Conservation (phyloP, 2,329 filamentous ascomycete genomes). For the Curvularia hawaiiensis region DNA sequence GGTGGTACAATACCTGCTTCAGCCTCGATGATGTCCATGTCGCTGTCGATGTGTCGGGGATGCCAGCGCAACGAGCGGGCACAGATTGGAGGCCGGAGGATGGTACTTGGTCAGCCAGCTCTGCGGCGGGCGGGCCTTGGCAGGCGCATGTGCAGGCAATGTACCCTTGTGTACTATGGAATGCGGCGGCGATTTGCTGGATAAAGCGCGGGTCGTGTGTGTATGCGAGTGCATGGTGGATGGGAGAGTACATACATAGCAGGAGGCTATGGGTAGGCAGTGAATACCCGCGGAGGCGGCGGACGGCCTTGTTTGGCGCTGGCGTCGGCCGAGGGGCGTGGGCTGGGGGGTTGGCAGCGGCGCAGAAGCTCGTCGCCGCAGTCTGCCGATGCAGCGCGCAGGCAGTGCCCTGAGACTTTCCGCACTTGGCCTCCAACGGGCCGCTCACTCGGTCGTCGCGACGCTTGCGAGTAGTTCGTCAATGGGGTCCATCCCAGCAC, state of each 20-base stretch:
- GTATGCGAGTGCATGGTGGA: too few relatives aligned
- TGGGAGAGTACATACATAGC: too few relatives aligned
- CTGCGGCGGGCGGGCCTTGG: background rate
- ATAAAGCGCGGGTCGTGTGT: constrained; percentile 6
- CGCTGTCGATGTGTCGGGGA: background rate
- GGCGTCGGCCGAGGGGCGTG: constrained; percentile 17
- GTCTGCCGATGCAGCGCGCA: background rate
- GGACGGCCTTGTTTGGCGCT: constrained; percentile 10
- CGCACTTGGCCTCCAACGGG: constrained; percentile 25
- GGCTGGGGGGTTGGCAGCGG: background rate
- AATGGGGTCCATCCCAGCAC: constrained; percentile 36
- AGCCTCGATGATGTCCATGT: background rate
- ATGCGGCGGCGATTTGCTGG: constrained; percentile 17
- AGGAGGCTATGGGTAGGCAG: too few relatives aligned
- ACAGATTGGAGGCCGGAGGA: background rate
- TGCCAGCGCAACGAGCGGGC: constrained; percentile 14
- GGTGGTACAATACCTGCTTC: background rate
- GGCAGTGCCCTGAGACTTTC: constrained; percentile 4
- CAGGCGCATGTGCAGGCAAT: constrained; percentile 15
- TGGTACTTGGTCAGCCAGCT: background rate
- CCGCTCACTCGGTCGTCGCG: constrained; percentile 7
- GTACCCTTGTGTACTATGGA: constrained; percentile 18
- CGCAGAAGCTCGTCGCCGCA: too few relatives aligned
- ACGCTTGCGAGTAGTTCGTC: constrained; percentile 34
- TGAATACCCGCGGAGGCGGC: constrained; percentile 12